A percentile compares a stretch with the other conserved stretches of the same genome.
Evolutionary conservation across 257 asterid species (phyloP).

Genomic region (Solanum paucissectum): DNA sequence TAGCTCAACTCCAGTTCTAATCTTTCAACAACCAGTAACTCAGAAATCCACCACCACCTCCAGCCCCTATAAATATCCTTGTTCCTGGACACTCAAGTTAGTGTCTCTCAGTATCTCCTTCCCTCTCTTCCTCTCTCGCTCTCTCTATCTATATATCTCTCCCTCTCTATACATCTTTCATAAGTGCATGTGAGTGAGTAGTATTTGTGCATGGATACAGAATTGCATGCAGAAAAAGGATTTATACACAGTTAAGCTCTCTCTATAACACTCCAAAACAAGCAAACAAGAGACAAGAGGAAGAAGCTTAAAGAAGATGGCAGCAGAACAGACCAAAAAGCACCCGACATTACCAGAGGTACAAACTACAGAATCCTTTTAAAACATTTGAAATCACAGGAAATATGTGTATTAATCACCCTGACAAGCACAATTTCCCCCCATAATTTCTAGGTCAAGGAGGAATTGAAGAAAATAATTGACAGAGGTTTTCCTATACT

Average conservation of each 20-base stretch:
- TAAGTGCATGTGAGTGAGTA: background rate
- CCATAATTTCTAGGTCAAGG: slow-evolving; percentile 37
- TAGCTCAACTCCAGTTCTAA: slow-evolving; percentile 6
- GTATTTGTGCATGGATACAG: slow-evolving; percentile 26
- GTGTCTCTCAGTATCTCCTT: slow-evolving; percentile 10
- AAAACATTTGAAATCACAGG: slow-evolving; percentile 7
- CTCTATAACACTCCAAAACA: slow-evolving; percentile 18
- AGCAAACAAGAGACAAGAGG: slow-evolving; percentile 22
- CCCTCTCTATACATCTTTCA: background rate
- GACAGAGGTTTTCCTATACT: slow-evolving; percentile 62
- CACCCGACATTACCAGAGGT: slow-evolving; percentile 54
- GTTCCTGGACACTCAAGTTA: slow-evolving; percentile 6
- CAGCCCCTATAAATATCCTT: slow-evolving; percentile 36
- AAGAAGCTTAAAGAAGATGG: slow-evolving; percentile 31
- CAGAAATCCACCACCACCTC: slow-evolving; percentile 23
- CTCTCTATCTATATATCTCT: background rate
- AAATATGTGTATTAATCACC: background rate
- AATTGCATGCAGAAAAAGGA: slow-evolving; percentile 7
- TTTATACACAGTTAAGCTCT: slow-evolving; percentile 2
- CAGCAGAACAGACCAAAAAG: slow-evolving; percentile 36
- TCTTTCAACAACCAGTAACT: slow-evolving; percentile 7
- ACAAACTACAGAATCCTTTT: slow-evolving; percentile 19
- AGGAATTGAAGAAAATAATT: slow-evolving; percentile 58
- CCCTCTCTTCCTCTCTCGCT: background rate
- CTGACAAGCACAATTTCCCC: background rate